Base-by-base conservation (phyloP, 2,329 filamentous ascomycete genomes). In the Talaromyces atroroseus region DNA sequence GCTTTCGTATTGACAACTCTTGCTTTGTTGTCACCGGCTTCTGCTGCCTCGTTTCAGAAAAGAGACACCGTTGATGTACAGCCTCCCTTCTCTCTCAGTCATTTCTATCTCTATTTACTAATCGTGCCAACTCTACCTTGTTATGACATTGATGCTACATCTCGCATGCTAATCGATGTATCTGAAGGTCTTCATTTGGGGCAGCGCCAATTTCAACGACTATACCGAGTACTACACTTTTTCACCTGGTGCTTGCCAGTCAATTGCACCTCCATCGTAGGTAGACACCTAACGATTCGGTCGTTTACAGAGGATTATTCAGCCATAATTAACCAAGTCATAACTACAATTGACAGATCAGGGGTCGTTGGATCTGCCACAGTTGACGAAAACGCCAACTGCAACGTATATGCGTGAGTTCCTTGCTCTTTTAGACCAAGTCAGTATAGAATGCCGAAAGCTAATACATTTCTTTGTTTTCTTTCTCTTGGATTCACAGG, bases 351-450 rank as follows among this genome's bases (percentile, higher is more conserved):
- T 2, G 2, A 47, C n/a, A 58, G 56, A 16, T 53, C 56, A 16
- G 56, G 50, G 6, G 21, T 3, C 1, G 56, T 58, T 7, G 56
- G 56, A 1, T 58, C 56, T 23, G 56, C 51, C 20, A 58, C 56
- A n/a, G 56, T 58, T 24, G 56, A 58, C n/a, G 18, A 49, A 14
- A 58, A 58, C 48, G 56, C 51, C 18, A 53, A 18, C 7, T 58
- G 56, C 46, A 45, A 54, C 21, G 47, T 58, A 24, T 58, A 58
- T 40, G 56, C 46, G 56, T 58, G 18, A 54, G 56, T 45, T 5
- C 20, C 5, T 23, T 12, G 29, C 23, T 18, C n/a, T 16, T 26
- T 18, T 26, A n/a, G 12, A 11, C 18, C 11, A 20, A 16, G 4
- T 16, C n/a, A 10, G 18, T 5, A 21, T 21, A 2, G 6, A 18